These are phyloP conservation scores for Scedosporium dehoogii DNA, from an alignment of 2,329 filamentous ascomycete species.

Conservation along the genomic window DNA sequence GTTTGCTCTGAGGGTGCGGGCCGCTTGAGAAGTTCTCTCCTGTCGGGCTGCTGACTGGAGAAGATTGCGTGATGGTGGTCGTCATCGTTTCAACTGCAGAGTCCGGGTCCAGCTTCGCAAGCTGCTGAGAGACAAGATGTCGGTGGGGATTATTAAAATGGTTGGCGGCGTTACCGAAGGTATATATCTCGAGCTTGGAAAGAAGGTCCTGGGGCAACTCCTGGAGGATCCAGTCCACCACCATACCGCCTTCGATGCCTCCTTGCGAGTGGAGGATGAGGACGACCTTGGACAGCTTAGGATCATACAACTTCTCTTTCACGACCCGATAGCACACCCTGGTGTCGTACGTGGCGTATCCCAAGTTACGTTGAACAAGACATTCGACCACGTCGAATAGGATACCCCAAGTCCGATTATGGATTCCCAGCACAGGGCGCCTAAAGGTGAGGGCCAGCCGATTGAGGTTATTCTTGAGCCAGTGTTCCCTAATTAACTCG, in stretches of 20 bases:
- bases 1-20: neutral
- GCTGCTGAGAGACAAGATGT: constrained; percentile 32
- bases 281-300: constrained; percentile 55
- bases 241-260: constrained; percentile 61
- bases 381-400: constrained; percentile 71
- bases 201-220: constrained; percentile 58
- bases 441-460: constrained; percentile 63
- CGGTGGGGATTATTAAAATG: constrained; percentile 71
- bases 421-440: constrained; percentile 60
- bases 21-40: neutral
- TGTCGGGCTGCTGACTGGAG: neutral
- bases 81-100: constrained; percentile 25
- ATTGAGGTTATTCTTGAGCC: constrained; percentile 62
- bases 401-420: constrained; percentile 65
- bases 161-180: constrained; percentile 69
- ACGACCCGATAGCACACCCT: constrained; percentile 51
- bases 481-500: constrained; percentile 37
- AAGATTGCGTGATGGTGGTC: constrained; percentile 20
- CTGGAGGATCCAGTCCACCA: constrained; percentile 67
- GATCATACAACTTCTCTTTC: constrained; percentile 53
- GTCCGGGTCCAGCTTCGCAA: constrained; percentile 7
- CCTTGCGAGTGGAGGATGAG: constrained; percentile 72
- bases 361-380: constrained; percentile 64
- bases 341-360: constrained; percentile 60
- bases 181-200: constrained; percentile 63